Evolutionary conservation across 768 basidiomycete species (phyloP), one percentile per base, ranked within the genome.

Genomic region (Russula sp.): DNA sequence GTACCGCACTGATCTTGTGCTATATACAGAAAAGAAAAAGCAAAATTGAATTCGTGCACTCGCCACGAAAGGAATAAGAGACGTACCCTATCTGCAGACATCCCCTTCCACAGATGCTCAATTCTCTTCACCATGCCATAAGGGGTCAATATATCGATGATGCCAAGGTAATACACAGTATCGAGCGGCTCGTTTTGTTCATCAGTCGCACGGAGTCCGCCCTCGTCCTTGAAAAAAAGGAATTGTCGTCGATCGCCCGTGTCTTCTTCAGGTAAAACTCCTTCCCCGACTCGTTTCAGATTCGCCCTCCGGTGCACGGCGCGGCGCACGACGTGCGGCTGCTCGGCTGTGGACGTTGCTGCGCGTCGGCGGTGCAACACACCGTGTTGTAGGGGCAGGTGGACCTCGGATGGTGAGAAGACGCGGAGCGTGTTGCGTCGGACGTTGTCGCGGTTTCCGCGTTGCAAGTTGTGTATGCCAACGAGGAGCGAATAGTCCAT

Each of bases 401-500:
- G 53, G n/a, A 49, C 50, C 18, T 54, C 38, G 81, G 89, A 69
- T 65, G 94, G 92, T 74, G 92, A 90, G 75, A 97, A 97, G 49
- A 98, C 91, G 69, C 88, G 90, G 59, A 98, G 81, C 53, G 92
- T 94, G 71, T 91, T 95, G 69, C 89, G 85, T 69, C 97, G 82
- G 46, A 98, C 77, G 69, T 96, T 94, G 69, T 99, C 96, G 70
- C 84, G 81, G 73, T 98, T 98, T 2, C 96, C 97, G 48, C 94
- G 78, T 69, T 80, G 82, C 84, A 95, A 87, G 71, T 88, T 90
- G 76, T 99, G 97, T 53, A 97, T 92, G 1, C 97, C 97, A 18
- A 98, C 87, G 50, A 99, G 82, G 28, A 99, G 78, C 67, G 90
- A 92, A 74, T 99, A 98, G 75, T 98, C 97, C 95, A 98, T 98